These are phyloP conservation scores for Fraxinus greggii DNA, from an alignment of 305 asterid species.

Conservation along the genomic window DNA sequence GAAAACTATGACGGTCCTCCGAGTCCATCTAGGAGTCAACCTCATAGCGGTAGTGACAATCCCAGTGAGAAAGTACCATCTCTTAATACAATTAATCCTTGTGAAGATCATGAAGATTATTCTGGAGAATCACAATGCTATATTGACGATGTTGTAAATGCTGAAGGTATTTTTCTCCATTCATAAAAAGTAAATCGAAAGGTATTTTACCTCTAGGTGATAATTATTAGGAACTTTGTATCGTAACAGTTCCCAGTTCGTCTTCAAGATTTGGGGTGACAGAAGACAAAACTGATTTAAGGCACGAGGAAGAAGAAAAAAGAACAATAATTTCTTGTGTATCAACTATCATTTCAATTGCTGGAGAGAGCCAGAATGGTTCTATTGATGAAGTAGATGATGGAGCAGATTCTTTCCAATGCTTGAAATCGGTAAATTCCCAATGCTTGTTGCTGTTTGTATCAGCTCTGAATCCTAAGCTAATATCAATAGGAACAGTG, in stretches of 20 bases:
- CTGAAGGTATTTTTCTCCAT: conserved; percentile 44
- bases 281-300: conserved; percentile 34
- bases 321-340: conserved; percentile 23
- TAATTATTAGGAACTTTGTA: background rate
- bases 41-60: conserved; percentile 25
- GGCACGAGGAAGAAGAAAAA: conserved; percentile 39
- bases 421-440: conserved; percentile 43
- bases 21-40: conserved; percentile 41
- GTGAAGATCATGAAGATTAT: conserved; percentile 28
- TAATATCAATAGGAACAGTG: background rate
- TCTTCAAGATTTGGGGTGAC: conserved; percentile 34
- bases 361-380: conserved; percentile 35
- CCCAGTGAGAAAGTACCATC: conserved; percentile 39
- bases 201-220: conserved; percentile 10
- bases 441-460: background rate
- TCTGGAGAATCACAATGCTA: conserved; percentile 31
- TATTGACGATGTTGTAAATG: conserved; percentile 20
- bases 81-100: conserved; percentile 23
- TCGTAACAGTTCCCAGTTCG: conserved; percentile 25
- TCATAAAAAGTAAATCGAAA: background rate
- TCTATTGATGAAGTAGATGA: conserved; percentile 34
- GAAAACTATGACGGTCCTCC: conserved; percentile 34
- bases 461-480: background rate
- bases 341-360: conserved; percentile 24
- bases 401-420: conserved; percentile 33